A percentile compares a stretch with the other conserved stretches of the same genome.
These are phyloP conservation scores for Setaria viridis DNA, from an alignment of 202 grass and related monocot species.

Conservation along the genomic window DNA sequence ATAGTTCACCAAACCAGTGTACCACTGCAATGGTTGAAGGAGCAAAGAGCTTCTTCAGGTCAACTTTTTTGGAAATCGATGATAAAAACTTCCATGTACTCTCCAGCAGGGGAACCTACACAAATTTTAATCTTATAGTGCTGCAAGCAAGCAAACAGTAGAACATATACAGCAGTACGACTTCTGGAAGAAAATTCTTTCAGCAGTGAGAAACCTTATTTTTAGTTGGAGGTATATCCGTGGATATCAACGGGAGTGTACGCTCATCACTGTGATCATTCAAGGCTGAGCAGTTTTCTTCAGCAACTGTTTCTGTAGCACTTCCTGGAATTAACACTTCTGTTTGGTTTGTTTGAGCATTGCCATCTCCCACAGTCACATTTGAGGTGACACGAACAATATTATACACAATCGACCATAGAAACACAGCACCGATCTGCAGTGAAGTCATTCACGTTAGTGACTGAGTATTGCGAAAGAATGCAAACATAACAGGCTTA, in stretches of 20 bases:
- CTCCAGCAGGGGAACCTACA: slow-evolving; percentile 45
- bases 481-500: slow-evolving; percentile 14
- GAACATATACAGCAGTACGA: background rate
- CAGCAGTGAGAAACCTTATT: slow-evolving; percentile 33
- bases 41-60: slow-evolving; percentile 81
- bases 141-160: background rate
- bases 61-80: slow-evolving; percentile 44
- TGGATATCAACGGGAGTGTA: slow-evolving; percentile 47
- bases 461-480: background rate
- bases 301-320: slow-evolving; percentile 13
- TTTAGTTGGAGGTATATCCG: background rate
- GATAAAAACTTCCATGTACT: slow-evolving; percentile 45
- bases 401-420: slow-evolving; percentile 84
- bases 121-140: background rate
- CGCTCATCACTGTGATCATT: slow-evolving; percentile 28
- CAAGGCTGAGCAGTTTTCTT: slow-evolving; percentile 9
- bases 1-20: slow-evolving; percentile 32
- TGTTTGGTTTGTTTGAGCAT: slow-evolving; percentile 36
- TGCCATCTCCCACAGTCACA: slow-evolving; percentile 30
- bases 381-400: slow-evolving; percentile 60
- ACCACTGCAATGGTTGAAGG: slow-evolving; percentile 91
- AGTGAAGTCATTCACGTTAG: slow-evolving; percentile 1
- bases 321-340: slow-evolving; percentile 43
- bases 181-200: slow-evolving; percentile 1
- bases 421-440: slow-evolving; percentile 80